Base-by-base conservation (phyloP, 169 alveolate species). In the Plasmodium yoelii region DNA sequence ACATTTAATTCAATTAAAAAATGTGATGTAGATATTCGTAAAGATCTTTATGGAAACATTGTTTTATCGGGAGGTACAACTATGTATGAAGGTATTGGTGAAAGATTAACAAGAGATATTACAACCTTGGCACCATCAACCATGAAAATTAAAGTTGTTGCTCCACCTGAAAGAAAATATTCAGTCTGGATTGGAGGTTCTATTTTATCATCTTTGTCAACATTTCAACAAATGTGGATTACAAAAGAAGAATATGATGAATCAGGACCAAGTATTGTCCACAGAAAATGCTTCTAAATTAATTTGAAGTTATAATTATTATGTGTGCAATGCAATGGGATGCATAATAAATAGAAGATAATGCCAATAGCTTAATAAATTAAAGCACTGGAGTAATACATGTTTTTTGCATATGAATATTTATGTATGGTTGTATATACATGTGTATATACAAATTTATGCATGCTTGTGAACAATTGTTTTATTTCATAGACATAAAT, bases 181-280 rank as follows among this genome's bases (percentile, higher is more conserved):
- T 97, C 99, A 44, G 99, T 98, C 61, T 99, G 99, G 99, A 96
- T 98, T 57, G 99, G 99, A 53, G 99, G 99, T 6, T 97, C 99
- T 44, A 98, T 98, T 61, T 95, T 98, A 42, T 96, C 99, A 28
- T 95, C 99, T 19, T 93, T 98, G 22, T 96, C 98, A 46, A 97
- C 99, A 49, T 98, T 98, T 96, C 99, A 98, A 93, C 98, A 96
- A 91, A 97, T 98, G 99, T 98, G 99, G 99, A 97, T 98, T 77
- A 97, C 99, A 53, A 98, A 97, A 94, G 98, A 96, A 69, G 99
- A 98, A 92, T 98, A 98, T 87, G 99, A 98, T 39, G 99, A 98
- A 92, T 92, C 98, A 5, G 99, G 99, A 34, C 99, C 99, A 9
- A 95, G 98, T 73, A 97, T 98, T 69, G 99, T 98, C 9, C 99